Evolutionary conservation across 495 filamentous ascomycete genomes (phyloP).

Genomic region (Aspergillus sclerotioniger): DNA sequence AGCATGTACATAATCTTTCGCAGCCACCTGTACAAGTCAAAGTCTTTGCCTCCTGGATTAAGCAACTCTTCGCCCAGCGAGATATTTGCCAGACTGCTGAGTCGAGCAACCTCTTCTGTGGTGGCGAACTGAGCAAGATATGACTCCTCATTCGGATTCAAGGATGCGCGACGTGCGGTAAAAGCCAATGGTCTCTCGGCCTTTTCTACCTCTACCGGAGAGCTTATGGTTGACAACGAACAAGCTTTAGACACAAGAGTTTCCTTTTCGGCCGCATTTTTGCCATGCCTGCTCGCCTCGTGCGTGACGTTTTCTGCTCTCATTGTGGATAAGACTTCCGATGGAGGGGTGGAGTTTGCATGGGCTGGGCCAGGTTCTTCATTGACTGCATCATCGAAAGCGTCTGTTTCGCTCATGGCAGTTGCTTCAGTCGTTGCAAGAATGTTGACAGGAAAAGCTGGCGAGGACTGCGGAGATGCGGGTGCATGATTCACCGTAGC

Average conservation of each 20-base stretch:
- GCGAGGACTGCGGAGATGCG: not conserved
- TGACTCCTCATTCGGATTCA: constrained; percentile 2
- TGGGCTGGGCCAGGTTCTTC: too few species aligned
- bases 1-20: not conserved
- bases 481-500: not conserved
- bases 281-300: not conserved
- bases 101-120: not conserved
- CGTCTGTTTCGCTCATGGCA: too few species aligned
- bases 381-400: too few species aligned
- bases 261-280: not conserved
- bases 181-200: not conserved
- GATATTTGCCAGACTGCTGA: not conserved
- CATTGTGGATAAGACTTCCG: too few species aligned
- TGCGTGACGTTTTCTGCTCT: not conserved
- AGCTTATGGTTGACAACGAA: not conserved
- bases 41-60: constrained; percentile 1
- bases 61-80: not conserved
- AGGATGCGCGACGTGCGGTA: not conserved
- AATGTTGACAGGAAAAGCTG: too few species aligned
- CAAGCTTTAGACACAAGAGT: not conserved
- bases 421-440: too few species aligned
- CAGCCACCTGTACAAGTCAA: constrained; percentile 6
- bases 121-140: constrained; percentile 3
- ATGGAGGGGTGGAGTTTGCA: too few species aligned
- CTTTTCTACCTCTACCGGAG: not conserved